Base-by-base conservation (phyloP, 371 early-diverging fungal genomes). In the Apophysomyces ossiformis region DNA sequence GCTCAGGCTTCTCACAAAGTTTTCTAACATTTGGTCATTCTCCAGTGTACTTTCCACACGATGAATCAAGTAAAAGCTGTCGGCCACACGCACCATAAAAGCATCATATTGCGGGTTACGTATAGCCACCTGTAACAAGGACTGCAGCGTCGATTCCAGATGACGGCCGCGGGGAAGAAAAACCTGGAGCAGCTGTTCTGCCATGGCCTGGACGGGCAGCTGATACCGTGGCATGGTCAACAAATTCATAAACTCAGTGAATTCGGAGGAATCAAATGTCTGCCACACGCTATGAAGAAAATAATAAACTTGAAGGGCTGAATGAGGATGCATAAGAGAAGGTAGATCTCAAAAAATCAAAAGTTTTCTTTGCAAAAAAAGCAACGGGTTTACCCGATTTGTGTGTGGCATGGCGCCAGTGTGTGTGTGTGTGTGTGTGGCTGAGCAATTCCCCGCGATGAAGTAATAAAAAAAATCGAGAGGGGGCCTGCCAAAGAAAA, bases 21-120 rank as follows among this genome's bases (percentile, higher is more conserved):
- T 41, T 56, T 43, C 45, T 18, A 61, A 32, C 54, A 59, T 21
- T n/a, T 35, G 15, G 6, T 61, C 61, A 41, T 35, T 32, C 4
- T 41, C n/a, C 15, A 66, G 45, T 9, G 43, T 36, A 2, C 18
- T 26, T 12, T 60, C 61, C 35, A 66, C 67, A n/a, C 36, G 56
- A 43, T 37, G 41, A 54, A 66, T 41, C 46, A 61, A 37, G 2
- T 39, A 16, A 54, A 61, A 61, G 37, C 67, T 66, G n/a, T 66
- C 67, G n/a, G 44, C 41, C 12, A 66, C 50, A 15, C 67, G 60
- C 4, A 43, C 13, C 13, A 66, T 35, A 16, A 66, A 38, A 8
- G 56, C 37, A 16, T 36, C 61, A 9, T 60, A 61, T 18, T 60
- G 44, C 2, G 67, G 61, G 36, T 66, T 60, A 21, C 56, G 8